Conservation (phyloP, 2,329 filamentous ascomycete genomes). For the Pseudocercospora musae region DNA sequence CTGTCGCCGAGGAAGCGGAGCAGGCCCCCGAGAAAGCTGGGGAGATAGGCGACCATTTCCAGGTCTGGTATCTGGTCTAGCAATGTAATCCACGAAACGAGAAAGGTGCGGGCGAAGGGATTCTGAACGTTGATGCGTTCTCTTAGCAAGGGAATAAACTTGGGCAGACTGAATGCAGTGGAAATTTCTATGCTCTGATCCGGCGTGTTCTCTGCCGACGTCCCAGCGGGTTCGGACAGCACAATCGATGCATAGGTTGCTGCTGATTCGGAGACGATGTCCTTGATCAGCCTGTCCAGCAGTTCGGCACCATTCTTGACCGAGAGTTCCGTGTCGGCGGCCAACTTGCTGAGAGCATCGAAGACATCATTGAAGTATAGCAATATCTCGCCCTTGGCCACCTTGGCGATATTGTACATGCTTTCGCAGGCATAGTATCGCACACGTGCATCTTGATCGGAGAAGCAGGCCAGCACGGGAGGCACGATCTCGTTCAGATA, state of each 20-base stretch:
- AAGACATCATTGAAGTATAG: constrained; percentile 99
- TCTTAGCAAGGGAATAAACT: constrained; percentile 89
- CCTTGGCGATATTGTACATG: constrained; percentile 99
- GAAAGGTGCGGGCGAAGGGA: constrained; percentile 88
- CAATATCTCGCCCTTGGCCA: constrained; percentile 94
- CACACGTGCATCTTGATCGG: constrained; percentile 94
- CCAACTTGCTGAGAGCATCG: constrained; percentile 93
- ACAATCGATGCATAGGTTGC: constrained; percentile 91
- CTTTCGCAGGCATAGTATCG: constrained; percentile 98
- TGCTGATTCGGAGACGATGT: constrained; percentile 92
- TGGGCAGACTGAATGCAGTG: constrained; percentile 85
- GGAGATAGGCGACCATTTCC: constrained; percentile 87
- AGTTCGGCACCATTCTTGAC: constrained; percentile 98
- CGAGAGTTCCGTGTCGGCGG: constrained; percentile 90
- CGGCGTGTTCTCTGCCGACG: constrained; percentile 34
- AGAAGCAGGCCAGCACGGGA: constrained; percentile 94
- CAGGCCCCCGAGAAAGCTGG: constrained; percentile 84
- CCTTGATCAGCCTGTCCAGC: constrained; percentile 89
- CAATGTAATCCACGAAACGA: constrained; percentile 93
- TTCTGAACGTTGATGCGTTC: constrained; percentile 93
- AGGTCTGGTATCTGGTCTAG: constrained; percentile 95
- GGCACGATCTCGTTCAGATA: constrained; percentile 94
- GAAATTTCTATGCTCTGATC: constrained; percentile 54
- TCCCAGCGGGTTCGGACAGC: constrained; percentile 50
- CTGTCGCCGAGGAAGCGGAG: constrained; percentile 89